A percentile compares a stretch with the other conserved stretches of the same genome.
phyloP scores from a whole-genome alignment of 2,329 filamentous ascomycete genomes.

The Xylaria arbuscula region DNA sequence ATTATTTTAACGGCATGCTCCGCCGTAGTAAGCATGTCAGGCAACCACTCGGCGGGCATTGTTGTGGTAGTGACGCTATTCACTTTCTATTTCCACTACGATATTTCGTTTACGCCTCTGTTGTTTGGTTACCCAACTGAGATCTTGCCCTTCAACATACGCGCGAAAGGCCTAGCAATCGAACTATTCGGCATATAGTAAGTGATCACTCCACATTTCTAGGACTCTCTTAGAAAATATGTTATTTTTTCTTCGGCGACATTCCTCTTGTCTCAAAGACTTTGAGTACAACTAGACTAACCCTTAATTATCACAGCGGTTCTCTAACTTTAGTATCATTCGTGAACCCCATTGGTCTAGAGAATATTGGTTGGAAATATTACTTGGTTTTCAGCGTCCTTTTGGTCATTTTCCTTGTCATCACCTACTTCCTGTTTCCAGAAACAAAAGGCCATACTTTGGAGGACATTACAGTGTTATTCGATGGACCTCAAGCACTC shows the following conservation, averaged over 20 bases:
- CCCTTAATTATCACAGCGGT: neutral
- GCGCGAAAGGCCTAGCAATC: constrained; percentile 55
- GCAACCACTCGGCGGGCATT: constrained; percentile 6
- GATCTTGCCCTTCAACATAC: constrained; percentile 54
- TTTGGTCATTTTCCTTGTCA: constrained; percentile 47
- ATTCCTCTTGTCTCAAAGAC: neutral
- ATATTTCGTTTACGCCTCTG: constrained; percentile 47
- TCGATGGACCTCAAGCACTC: constrained; percentile 37
- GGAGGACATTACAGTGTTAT: constrained; percentile 48
- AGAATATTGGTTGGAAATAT: constrained; percentile 53
- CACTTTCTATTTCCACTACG: constrained; percentile 24
- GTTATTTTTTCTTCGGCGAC: neutral
- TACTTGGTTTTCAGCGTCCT: constrained; percentile 57
- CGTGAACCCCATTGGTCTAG: constrained; percentile 52
- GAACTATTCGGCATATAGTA: constrained; percentile 56
- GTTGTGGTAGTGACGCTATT: constrained; percentile 23
- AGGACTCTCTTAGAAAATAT: neutral
- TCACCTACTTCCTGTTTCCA: constrained; percentile 53
- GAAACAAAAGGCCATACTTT: constrained; percentile 47
- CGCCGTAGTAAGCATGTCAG: constrained; percentile 45
- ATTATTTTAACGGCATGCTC: constrained; percentile 55
- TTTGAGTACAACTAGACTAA: neutral
- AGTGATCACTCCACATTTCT: neutral
- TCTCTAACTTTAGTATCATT: constrained; percentile 21
- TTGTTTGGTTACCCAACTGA: constrained; percentile 58